These are phyloP conservation scores for Tricholoma matsutake DNA, from an alignment of 768 basidiomycete genomes.

Conservation along the genomic window DNA sequence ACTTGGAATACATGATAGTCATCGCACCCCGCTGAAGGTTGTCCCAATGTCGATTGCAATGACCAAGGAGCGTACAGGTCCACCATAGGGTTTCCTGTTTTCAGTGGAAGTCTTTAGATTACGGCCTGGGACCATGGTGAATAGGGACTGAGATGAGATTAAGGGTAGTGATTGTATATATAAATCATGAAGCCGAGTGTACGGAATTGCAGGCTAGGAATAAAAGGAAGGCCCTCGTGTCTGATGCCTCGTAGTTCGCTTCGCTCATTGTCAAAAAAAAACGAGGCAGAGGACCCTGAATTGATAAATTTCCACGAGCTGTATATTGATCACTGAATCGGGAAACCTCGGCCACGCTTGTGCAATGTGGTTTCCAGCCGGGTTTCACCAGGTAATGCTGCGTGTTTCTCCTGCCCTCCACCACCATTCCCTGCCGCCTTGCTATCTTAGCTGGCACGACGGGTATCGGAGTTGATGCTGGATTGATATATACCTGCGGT, in stretches of 20 bases:
- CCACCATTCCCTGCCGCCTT: conserved; percentile 5
- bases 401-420: conserved; percentile 2
- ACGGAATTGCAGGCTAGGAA: conserved; percentile 5
- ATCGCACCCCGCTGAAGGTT: conserved; percentile 71
- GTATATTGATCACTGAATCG: not conserved
- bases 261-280: conserved; percentile 7
- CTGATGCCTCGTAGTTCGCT: conserved; percentile 12
- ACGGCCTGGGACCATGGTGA: conserved; percentile 41
- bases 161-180: conserved; percentile 13
- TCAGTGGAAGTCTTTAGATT: conserved; percentile 38
- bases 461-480: conserved; percentile 8
- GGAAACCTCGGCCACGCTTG: not conserved
- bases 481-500: conserved; percentile 14
- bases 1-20: not conserved
- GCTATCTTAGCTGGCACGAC: conserved; percentile 11
- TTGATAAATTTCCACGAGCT: conserved; percentile 12
- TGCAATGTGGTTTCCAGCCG: conserved; percentile 2
- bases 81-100: conserved; percentile 72
- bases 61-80: conserved; percentile 60
- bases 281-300: conserved; percentile 5
- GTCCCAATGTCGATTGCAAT: conserved; percentile 82
- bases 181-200: conserved; percentile 6
- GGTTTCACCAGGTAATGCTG: conserved; percentile 5
- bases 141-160: conserved; percentile 15
- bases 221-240: conserved; percentile 15